These are phyloP conservation scores for Rhododendron ovatum DNA, from an alignment of 148 eudicot genomes.

Conservation along the genomic window DNA sequence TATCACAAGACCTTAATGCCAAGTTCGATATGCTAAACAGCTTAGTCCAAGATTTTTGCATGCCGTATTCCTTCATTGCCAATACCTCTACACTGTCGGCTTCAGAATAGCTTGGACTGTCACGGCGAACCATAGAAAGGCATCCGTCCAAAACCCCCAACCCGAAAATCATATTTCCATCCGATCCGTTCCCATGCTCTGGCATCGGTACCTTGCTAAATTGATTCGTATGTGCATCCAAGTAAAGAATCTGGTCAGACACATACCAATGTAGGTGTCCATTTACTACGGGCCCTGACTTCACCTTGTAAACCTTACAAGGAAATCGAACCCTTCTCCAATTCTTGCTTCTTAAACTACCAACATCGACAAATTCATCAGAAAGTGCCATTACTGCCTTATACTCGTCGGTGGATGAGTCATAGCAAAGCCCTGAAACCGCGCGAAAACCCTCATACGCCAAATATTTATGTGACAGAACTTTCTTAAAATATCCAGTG, in stretches of 20 bases:
- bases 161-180: background rate
- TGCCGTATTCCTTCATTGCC: slow-evolving; percentile 1
- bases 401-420: too few relatives aligned
- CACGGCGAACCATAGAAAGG: background rate
- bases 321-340: background rate
- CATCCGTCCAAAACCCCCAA: background rate
- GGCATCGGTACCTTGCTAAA: background rate
- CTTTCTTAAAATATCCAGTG: too few relatives aligned
- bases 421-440: too few relatives aligned
- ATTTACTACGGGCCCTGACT: background rate
- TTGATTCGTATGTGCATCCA: too few relatives aligned
- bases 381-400: too few relatives aligned
- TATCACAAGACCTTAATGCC: background rate
- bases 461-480: too few relatives aligned
- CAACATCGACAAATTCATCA: background rate
- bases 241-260: background rate
- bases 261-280: background rate
- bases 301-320: background rate
- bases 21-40: background rate
- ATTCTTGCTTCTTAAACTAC: background rate
- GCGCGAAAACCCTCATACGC: too few relatives aligned
- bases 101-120: background rate
- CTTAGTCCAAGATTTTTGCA: background rate
- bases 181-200: too few relatives aligned
- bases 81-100: background rate